Evolutionary conservation across 129 eudicot genomes (phyloP).

Genomic region (Flaveria robusta): DNA sequence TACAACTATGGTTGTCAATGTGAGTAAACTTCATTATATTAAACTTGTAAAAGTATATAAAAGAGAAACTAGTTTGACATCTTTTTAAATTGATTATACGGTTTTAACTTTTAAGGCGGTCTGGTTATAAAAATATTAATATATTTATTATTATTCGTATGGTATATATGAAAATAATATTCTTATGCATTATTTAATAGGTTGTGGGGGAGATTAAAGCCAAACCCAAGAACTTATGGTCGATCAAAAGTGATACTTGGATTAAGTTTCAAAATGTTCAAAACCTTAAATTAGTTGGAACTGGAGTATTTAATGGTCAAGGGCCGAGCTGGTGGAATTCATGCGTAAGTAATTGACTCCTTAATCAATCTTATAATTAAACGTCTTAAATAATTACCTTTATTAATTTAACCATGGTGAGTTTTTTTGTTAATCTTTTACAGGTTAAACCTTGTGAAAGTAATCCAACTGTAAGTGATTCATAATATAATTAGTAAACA

Average conservation of each 20-base stretch:
- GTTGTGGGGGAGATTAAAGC: conserved; percentile 38
- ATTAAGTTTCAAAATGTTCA: conserved; percentile 24
- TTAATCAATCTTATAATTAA: background rate
- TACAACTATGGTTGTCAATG: conserved; percentile 23
- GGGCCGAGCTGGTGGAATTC: conserved; percentile 34
- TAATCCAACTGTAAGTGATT: conserved; percentile 22
- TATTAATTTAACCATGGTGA: background rate
- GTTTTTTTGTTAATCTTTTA: background rate
- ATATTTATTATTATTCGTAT: background rate
- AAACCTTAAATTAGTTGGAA: conserved; percentile 34
- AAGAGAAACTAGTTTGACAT: no score
- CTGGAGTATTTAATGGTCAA: conserved; percentile 33
- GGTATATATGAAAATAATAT: background rate
- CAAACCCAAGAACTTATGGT: conserved; percentile 28
- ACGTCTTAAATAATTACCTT: background rate
- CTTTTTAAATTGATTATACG: no score
- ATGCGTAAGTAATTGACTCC: background rate
- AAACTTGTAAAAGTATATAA: no score
- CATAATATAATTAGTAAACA: background rate
- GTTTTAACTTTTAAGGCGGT: no score
- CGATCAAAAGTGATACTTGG: conserved; percentile 22
- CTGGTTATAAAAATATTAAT: background rate
- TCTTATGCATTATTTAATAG: conserved; percentile 4
- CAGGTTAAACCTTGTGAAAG: conserved; percentile 16
- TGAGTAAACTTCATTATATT: conserved; percentile 1